phyloP scores from a whole-genome alignment of 1,284 basidiomycete species.

The Cutaneotrichosporon daszewskae region DNA sequence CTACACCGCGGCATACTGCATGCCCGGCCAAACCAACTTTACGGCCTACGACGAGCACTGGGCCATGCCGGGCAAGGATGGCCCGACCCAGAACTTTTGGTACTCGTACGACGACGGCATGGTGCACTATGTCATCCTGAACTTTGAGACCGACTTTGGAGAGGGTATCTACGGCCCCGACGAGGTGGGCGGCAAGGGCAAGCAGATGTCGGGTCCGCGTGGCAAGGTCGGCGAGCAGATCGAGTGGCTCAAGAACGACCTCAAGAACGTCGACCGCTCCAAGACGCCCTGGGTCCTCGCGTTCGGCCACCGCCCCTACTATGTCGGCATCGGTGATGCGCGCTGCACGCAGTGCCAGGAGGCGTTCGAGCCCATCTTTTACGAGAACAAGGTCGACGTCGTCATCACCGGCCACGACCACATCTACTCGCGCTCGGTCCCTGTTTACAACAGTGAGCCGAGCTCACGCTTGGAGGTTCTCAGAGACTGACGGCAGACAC shows the following conservation, averaged over 20 bases:
- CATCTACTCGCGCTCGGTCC: constrained; percentile 35
- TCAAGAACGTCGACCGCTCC: constrained; percentile 39
- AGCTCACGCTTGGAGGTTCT: too few relatives aligned
- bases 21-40: constrained; percentile 29
- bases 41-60: constrained; percentile 32
- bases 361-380: constrained; percentile 41
- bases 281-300: constrained; percentile 47
- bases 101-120: constrained; percentile 28
- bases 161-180: constrained; percentile 18
- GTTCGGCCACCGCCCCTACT: constrained; percentile 36
- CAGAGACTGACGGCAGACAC: constrained; percentile 29
- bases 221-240: constrained; percentile 22
- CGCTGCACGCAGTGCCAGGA: constrained; percentile 27
- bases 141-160: constrained; percentile 33
- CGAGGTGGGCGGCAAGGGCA: constrained; percentile 23
- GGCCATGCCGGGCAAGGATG: constrained; percentile 30
- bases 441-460: constrained; percentile 32
- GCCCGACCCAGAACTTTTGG: constrained; percentile 30
- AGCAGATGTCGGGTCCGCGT: constrained; percentile 20
- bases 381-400: constrained; percentile 41
- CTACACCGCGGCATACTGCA: constrained; percentile 24
- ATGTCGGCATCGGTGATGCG: constrained; percentile 21
- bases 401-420: constrained; percentile 42
- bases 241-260: constrained; percentile 30
- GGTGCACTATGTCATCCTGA: constrained; percentile 27